Percentiles rank a stretch among this genome's conserved stretches.
These are phyloP conservation scores for Stipa capillata DNA, from an alignment of 176 grass and related monocot species.

Conservation along the genomic window DNA sequence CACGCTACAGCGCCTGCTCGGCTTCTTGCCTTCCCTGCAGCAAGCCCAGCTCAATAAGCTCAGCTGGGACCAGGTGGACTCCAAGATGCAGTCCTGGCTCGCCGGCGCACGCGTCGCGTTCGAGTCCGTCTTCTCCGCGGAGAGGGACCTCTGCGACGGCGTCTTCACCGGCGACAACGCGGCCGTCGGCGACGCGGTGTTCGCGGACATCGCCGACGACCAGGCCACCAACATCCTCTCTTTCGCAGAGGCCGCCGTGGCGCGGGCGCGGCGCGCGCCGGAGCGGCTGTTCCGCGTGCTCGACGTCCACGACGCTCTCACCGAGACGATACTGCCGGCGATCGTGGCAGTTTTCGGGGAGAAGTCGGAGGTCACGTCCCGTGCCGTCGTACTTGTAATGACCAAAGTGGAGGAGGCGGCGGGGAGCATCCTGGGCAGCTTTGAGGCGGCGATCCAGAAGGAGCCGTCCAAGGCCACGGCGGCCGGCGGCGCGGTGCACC, in stretches of 20 bases:
- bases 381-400: background rate
- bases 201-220: conserved; percentile 30
- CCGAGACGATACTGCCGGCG: conserved; percentile 17
- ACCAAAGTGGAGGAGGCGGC: conserved; percentile 25
- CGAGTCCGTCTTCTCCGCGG: conserved; percentile 20
- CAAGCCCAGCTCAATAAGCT: conserved; percentile 33
- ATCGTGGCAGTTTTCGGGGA: conserved; percentile 25
- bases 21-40: conserved; percentile 5
- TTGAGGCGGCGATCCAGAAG: conserved; percentile 57
- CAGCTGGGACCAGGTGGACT: conserved; percentile 33
- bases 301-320: conserved; percentile 45
- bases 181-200: conserved; percentile 33
- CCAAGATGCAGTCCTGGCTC: conserved; percentile 47
- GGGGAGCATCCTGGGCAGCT: background rate
- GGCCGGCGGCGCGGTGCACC: conserved; percentile 53
- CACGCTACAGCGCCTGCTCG: conserved; percentile 31
- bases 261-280: conserved; percentile 22
- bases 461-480: conserved; percentile 22
- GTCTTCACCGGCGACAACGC: conserved; percentile 21
- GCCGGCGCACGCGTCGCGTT: conserved; percentile 20
- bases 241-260: conserved; percentile 31
- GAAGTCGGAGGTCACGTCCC: background rate
- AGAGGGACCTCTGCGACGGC: conserved; percentile 39
- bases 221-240: conserved; percentile 26
- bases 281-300: conserved; percentile 70